Evolutionary conservation across 768 basidiomycete genomes (phyloP), one percentile per base, ranked within the genome.

Genomic region (Stropharia rugosoannulata): DNA sequence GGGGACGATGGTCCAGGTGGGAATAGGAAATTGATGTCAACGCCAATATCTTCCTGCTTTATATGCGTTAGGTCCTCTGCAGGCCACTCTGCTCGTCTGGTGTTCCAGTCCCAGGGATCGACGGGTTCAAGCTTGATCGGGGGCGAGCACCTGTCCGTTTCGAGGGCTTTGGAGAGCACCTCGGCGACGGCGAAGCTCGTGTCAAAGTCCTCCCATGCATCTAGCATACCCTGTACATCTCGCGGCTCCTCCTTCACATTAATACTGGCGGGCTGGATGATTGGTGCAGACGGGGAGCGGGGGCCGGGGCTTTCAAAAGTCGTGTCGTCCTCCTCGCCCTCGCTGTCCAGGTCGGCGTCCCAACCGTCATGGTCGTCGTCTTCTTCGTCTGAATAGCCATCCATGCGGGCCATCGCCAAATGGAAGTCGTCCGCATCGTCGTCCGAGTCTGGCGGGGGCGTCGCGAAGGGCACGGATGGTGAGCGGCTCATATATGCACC

Each of bases 361-460:
- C 75, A 73, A 35, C 74, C 75, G 41, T 70, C 68, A n/a, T 72
- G 75, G 6, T 61, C 61, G 51, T 66, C 66, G 6, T 61, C 61
- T 49, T 66, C 66, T 22, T 72, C 71, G 1, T 71, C 68, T 11
- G 69, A 58, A 39, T 73, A 70, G 47, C 70, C 67, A 37, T 73
- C 70, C 29, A 66, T 60, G 56, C 75, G 68, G 1, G 76, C 76
- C 80, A 78, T 76, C 9, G 75, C 70, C 40, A 75, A 66, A 52
- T 76, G 74, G 54, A 68, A 74, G 54, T 80, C 79, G 55, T 83
- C 81, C 35, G 79, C 75, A 51, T 86, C 85, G 57, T 82, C 82
- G 55, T 84, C 84, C 3, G 85, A 88, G 61, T 90, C 87, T 3
- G 89, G 89, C 11, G 89, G 89, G 1, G 84, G 86, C 0, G 89